Conservation (phyloP, 495 filamentous ascomycete species). For the Stereocaulon alpinum region DNA sequence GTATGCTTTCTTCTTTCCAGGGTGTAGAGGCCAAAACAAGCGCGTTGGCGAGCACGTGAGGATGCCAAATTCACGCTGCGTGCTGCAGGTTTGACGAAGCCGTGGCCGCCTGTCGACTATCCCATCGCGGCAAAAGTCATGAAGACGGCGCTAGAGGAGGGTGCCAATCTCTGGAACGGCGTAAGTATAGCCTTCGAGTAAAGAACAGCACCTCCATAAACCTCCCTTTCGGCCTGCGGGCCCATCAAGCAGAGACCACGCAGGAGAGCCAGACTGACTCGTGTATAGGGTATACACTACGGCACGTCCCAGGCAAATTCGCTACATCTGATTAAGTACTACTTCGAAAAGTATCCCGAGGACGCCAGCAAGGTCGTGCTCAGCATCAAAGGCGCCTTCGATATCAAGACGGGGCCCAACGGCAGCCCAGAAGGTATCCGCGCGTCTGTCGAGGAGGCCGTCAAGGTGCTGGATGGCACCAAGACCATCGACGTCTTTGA, state of each 20-base stretch:
- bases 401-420: conserved; percentile 38
- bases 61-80: too few relatives aligned
- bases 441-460: conserved; percentile 51
- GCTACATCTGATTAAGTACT: conserved; percentile 43
- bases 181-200: too few relatives aligned
- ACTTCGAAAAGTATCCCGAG: conserved; percentile 48
- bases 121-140: too few relatives aligned
- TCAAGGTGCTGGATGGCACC: conserved; percentile 48
- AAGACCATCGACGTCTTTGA: conserved; percentile 77
- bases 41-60: too few relatives aligned
- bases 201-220: too few relatives aligned
- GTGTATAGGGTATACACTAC: conserved; percentile 77
- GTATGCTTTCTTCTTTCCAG: too few relatives aligned
- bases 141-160: conserved; percentile 50
- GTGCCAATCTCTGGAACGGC: conserved; percentile 68
- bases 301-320: conserved; percentile 58
- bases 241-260: too few relatives aligned
- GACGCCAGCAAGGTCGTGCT: conserved; percentile 50
- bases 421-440: conserved; percentile 51
- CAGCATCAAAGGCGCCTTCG: conserved; percentile 46
- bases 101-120: too few relatives aligned
- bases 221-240: too few relatives aligned
- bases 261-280: too few relatives aligned
- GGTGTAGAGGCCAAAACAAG: too few relatives aligned
- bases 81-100: too few relatives aligned